These are phyloP conservation scores for Boechera stricta DNA, from an alignment of 345 rosid genomes.

Conservation along the genomic window DNA sequence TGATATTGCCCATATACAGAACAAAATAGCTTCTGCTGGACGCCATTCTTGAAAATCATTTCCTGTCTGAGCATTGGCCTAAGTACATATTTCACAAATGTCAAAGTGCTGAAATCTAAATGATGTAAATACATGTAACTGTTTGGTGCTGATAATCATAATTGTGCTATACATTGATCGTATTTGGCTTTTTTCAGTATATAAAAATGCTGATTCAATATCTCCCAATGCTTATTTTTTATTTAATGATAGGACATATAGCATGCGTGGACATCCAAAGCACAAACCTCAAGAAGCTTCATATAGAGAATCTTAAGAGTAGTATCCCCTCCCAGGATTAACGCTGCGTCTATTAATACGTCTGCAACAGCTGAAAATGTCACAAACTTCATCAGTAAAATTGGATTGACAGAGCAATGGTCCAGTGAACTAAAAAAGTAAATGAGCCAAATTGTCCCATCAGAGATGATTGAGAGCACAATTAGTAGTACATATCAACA, in stretches of 20 bases:
- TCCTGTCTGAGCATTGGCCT: conserved; percentile 82
- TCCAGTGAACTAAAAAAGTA: conserved; percentile 26
- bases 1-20: conserved; percentile 91
- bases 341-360: conserved; percentile 88
- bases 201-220: neutral
- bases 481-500: neutral
- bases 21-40: conserved; percentile 96
- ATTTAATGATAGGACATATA: conserved; percentile 13
- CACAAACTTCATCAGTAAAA: conserved; percentile 50
- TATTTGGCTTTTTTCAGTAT: conserved; percentile 13
- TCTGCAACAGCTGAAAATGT: conserved; percentile 92
- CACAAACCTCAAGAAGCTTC: conserved; percentile 87
- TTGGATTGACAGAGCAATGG: conserved; percentile 23
- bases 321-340: conserved; percentile 89
- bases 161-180: neutral
- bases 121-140: conserved; percentile 10
- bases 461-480: conserved; percentile 14
- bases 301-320: conserved; percentile 79
- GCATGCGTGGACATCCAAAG: conserved; percentile 9
- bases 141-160: conserved; percentile 7
- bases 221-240: conserved; percentile 7
- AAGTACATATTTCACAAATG: conserved; percentile 34
- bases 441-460: conserved; percentile 16
- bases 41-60: conserved; percentile 77
- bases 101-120: conserved; percentile 18